Percentiles rank a stretch among this genome's conserved stretches.
Conservation (phyloP, 331 rosid genomes). For the Pyracantha coccinea region DNA sequence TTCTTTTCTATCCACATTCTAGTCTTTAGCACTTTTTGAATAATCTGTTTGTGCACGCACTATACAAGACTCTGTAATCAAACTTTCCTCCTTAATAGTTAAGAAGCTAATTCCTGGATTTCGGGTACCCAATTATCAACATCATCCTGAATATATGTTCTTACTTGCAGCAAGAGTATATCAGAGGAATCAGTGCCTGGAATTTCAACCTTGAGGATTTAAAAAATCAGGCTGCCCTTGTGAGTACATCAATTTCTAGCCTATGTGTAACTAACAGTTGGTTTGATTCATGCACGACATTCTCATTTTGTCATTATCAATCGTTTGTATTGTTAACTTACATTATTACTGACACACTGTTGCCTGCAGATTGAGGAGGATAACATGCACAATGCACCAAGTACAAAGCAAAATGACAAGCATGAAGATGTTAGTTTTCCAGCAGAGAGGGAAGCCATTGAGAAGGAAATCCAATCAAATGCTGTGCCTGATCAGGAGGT, state of each 20-base stretch:
- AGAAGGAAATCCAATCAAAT: conserved; percentile 42
- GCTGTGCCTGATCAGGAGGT: conserved; percentile 56
- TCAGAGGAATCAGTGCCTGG: conserved; percentile 99
- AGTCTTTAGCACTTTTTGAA: not conserved
- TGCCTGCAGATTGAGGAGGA: conserved; percentile 80
- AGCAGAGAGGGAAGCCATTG: conserved; percentile 30
- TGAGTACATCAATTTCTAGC: conserved; percentile 30
- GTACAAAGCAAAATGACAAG: conserved; percentile 32
- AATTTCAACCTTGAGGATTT: conserved; percentile 94
- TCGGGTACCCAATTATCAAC: not conserved
- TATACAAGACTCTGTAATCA: not conserved
- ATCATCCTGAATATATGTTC: conserved; percentile 8
- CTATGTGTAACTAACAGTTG: not conserved
- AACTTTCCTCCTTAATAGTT: not conserved
- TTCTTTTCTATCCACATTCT: not conserved
- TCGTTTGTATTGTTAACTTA: conserved; percentile 1
- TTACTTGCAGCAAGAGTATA: conserved; percentile 77
- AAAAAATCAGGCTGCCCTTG: conserved; percentile 94
- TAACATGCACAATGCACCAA: conserved; percentile 30
- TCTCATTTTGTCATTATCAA: not conserved
- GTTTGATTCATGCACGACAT: not conserved
- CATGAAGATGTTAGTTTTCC: conserved; percentile 38
- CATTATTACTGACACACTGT: conserved; percentile 12
- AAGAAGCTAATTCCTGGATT: not conserved
- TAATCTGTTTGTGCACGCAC: not conserved